Evolutionary conservation across 2,329 filamentous ascomycete species (phyloP).

Genomic region (Aureobasidium leucospermi): DNA sequence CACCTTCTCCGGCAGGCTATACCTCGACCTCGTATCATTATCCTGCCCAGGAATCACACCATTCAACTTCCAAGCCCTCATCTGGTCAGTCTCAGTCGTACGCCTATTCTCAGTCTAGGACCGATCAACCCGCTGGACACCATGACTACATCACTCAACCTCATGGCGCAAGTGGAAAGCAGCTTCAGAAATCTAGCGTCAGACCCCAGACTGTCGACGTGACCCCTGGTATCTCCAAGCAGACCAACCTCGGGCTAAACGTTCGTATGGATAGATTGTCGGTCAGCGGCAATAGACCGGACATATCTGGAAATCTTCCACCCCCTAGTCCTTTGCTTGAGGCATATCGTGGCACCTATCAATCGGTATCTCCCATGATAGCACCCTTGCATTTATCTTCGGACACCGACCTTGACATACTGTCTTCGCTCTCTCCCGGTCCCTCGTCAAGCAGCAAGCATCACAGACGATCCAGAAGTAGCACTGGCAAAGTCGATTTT

Average conservation of each 20-base stretch:
- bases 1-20: not conserved
- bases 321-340: constrained; percentile 82
- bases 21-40: not conserved
- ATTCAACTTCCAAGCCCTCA: not conserved
- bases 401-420: constrained; percentile 14
- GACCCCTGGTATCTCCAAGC: constrained; percentile 28
- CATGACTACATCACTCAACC: constrained; percentile 39
- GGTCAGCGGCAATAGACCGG: constrained; percentile 39
- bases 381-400: constrained; percentile 51
- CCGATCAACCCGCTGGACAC: constrained; percentile 26
- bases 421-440: constrained; percentile 1
- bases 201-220: constrained; percentile 35
- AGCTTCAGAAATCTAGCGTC: not conserved
- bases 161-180: constrained; percentile 11
- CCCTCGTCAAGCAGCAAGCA: not conserved
- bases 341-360: constrained; percentile 88
- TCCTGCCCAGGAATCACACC: not conserved
- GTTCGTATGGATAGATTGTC: constrained; percentile 40
- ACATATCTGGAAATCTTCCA: constrained; percentile 40
- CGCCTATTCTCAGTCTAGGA: not conserved
- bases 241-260: constrained; percentile 29
- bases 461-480: constrained; percentile 6
- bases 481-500: not conserved
- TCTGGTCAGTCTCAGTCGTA: not conserved
- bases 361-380: constrained; percentile 90